Evolutionary conservation across 805 yeast genomes (phyloP).

Genomic region (Zygotorulaspora chibaensis): DNA sequence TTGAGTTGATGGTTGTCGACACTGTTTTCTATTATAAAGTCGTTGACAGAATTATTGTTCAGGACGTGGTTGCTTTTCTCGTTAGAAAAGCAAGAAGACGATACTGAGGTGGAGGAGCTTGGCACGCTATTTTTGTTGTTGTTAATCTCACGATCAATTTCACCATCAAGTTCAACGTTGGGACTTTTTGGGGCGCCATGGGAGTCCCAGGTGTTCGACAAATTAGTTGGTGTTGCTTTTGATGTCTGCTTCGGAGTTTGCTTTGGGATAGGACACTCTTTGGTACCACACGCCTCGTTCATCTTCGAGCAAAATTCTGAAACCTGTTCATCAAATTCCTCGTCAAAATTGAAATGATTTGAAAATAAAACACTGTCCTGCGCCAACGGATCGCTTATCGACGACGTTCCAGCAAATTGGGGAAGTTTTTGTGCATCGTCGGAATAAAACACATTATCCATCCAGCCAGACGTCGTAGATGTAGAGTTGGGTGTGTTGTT

Average conservation of each 20-base stretch:
- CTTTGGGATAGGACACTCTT: constrained; percentile 59
- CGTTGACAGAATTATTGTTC: background rate
- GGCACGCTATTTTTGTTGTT: constrained; percentile 1
- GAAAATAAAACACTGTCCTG: constrained; percentile 17
- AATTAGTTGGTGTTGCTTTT: constrained; percentile 1
- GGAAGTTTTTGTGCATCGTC: constrained; percentile 20
- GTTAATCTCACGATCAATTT: constrained; percentile 4
- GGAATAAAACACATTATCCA: constrained; percentile 19
- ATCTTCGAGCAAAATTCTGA: constrained; percentile 72
- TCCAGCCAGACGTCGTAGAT: constrained; percentile 19
- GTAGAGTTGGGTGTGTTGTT: constrained; percentile 10
- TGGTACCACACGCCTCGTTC: constrained; percentile 79
- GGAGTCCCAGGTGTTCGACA: constrained; percentile 14
- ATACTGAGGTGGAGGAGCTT: constrained; percentile 5
- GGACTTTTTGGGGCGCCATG: background rate
- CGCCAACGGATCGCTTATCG: constrained; percentile 12
- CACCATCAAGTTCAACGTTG: constrained; percentile 6
- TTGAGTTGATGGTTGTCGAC: background rate
- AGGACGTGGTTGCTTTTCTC: constrained; percentile 1
- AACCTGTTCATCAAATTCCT: constrained; percentile 63
- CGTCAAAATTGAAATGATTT: constrained; percentile 36
- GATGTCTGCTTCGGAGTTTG: constrained; percentile 31
- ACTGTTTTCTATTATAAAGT: background rate
- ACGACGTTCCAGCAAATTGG: constrained; percentile 7
- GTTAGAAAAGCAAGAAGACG: background rate